phyloP scores from a whole-genome alignment of 2,329 filamentous ascomycete genomes.

The Diaporthe amygdali region DNA sequence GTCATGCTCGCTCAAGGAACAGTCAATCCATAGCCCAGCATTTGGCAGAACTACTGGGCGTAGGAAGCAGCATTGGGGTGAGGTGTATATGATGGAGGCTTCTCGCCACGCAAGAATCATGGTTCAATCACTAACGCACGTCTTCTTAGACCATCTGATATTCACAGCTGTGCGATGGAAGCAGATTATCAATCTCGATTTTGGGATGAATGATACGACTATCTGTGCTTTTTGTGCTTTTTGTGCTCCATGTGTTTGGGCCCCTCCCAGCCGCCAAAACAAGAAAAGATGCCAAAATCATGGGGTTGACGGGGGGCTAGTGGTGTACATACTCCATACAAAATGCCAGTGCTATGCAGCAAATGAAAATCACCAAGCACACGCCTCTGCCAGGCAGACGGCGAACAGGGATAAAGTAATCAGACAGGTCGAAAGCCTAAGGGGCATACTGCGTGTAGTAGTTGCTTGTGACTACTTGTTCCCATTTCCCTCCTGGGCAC shows the following conservation, averaged over 20 bases:
- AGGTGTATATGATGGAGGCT: too few relatives aligned
- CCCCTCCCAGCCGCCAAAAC: not conserved
- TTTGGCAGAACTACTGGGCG: not conserved
- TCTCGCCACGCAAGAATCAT: not conserved
- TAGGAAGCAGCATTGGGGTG: too few relatives aligned
- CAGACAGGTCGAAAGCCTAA: not conserved
- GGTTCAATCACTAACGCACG: too few relatives aligned
- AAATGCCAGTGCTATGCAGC: slow-evolving; percentile 24
- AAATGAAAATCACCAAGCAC: not conserved
- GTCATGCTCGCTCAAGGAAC: too few relatives aligned
- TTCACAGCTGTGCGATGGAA: not conserved
- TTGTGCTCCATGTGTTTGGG: too few relatives aligned
- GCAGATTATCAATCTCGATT: slow-evolving; percentile 2
- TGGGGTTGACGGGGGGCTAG: not conserved
- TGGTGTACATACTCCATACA: slow-evolving; percentile 18
- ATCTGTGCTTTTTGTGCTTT: slow-evolving; percentile 11
- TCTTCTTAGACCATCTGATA: too few relatives aligned
- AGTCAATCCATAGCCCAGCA: not conserved
- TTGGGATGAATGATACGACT: not conserved
- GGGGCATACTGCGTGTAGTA: not conserved
- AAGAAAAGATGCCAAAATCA: not conserved
- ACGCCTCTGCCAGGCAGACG: not conserved
- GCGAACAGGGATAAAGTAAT: not conserved
- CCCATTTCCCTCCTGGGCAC: not conserved
- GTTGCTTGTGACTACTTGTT: not conserved